Conservation (phyloP, 2,329 filamentous ascomycete genomes). For the Incumbomyces lentus region DNA sequence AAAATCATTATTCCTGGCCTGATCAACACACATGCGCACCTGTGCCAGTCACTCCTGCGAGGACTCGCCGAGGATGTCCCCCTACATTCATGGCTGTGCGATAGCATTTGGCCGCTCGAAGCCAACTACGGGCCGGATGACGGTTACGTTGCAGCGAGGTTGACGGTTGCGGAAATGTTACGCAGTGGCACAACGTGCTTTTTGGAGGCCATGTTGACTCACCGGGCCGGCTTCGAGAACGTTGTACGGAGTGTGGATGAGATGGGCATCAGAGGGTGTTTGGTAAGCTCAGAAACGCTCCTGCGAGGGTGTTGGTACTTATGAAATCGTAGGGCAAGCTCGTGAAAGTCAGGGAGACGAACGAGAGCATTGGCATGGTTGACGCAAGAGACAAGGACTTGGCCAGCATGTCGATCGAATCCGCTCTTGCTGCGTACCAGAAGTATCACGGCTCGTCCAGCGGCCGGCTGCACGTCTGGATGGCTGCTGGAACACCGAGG, state of each 20-base stretch:
- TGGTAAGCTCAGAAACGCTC: constrained; percentile 13
- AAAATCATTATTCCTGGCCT: constrained; percentile 29
- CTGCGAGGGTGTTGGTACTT: neutral
- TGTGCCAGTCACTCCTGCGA: constrained; percentile 27
- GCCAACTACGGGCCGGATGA: constrained; percentile 27
- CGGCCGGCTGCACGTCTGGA: constrained; percentile 39
- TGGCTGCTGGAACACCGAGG: constrained; percentile 38
- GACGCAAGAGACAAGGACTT: constrained; percentile 23
- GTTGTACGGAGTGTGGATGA: constrained; percentile 25
- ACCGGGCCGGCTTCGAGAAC: constrained; percentile 22
- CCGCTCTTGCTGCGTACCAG: constrained; percentile 18
- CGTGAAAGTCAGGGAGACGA: constrained; percentile 13
- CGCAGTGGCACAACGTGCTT: constrained; percentile 31
- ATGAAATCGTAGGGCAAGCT: constrained; percentile 10
- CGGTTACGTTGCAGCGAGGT: constrained; percentile 24
- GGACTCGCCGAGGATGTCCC: constrained; percentile 25
- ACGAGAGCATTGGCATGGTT: constrained; percentile 11
- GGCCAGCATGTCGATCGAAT: constrained; percentile 23
- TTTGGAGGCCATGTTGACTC: constrained; percentile 28
- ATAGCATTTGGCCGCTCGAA: constrained; percentile 29
- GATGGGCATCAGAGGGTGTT: constrained; percentile 26
- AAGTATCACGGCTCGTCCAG: constrained; percentile 24
- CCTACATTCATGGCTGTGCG: constrained; percentile 24
- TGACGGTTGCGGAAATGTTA: constrained; percentile 30
- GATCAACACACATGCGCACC: constrained; percentile 29